phyloP scores from a whole-genome alignment of 305 asterid species.

The Withania somnifera region DNA sequence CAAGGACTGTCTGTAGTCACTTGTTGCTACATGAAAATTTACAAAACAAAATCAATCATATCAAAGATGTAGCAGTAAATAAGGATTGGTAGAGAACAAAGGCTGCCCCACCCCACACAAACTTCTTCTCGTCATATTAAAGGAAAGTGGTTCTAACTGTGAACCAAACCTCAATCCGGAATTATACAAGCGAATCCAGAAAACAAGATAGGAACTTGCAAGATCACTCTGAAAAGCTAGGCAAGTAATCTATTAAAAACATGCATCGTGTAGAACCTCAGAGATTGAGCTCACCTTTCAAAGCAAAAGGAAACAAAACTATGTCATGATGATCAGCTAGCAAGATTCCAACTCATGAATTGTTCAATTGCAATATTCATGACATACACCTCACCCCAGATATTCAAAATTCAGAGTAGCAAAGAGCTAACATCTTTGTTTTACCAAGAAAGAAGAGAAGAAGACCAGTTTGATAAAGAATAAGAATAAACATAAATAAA shows the following conservation, averaged over 20 bases:
- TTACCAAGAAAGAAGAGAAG: background rate
- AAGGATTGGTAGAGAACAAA: background rate
- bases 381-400: background rate
- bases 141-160: background rate
- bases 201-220: background rate
- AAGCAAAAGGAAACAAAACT: background rate
- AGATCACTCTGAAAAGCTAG: background rate
- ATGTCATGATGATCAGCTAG: background rate
- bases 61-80: background rate
- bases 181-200: background rate
- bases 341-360: background rate
- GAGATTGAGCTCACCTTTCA: background rate
- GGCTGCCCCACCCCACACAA: background rate
- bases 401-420: background rate
- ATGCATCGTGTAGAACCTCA: background rate
- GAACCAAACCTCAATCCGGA: background rate
- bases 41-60: slow-evolving; percentile 4
- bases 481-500: background rate
- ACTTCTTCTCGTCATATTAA: background rate
- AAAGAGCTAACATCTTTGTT: background rate
- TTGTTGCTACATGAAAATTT: slow-evolving; percentile 46
- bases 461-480: background rate
- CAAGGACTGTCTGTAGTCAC: slow-evolving; percentile 90
- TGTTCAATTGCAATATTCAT: background rate
- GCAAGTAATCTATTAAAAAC: background rate